Evolutionary conservation across 106 monocot species (phyloP).

Genomic region (Xerophyta viscosa): DNA sequence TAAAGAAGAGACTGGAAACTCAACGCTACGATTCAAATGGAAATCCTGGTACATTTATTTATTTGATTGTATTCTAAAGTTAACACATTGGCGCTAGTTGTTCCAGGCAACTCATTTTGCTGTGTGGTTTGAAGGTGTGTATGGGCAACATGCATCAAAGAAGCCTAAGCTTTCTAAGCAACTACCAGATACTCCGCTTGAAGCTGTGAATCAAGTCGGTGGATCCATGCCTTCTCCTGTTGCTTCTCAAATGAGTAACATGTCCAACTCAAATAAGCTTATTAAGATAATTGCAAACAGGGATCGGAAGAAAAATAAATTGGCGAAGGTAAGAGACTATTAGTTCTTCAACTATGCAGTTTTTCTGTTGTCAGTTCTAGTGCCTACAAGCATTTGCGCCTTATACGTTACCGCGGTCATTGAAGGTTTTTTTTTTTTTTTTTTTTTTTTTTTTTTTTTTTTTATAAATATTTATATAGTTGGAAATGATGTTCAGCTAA

Average conservation of each 20-base stretch:
- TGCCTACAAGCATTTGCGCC: no score
- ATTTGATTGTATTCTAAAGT: neutral
- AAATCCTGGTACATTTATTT: conserved; percentile 35
- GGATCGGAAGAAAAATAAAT: conserved; percentile 76
- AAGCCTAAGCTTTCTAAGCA: conserved; percentile 69
- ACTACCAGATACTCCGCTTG: conserved; percentile 37
- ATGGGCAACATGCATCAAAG: conserved; percentile 60
- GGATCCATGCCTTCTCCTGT: conserved; percentile 68
- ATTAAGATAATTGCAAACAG: conserved; percentile 71
- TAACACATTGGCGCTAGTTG: no score
- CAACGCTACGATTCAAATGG: conserved; percentile 69
- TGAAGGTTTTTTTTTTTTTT: no score
- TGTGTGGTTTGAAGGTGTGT: conserved; percentile 31
- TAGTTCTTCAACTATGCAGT: neutral
- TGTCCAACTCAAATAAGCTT: conserved; percentile 77
- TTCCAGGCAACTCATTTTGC: no score
- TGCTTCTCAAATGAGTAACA: conserved; percentile 94
- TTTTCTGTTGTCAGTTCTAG: neutral
- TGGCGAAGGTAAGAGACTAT: conserved; percentile 46
- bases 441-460: no score
- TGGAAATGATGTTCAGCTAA: no score
- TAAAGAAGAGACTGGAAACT: conserved; percentile 59
- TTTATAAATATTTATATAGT: no score
- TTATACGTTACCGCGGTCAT: no score
- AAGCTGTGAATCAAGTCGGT: conserved; percentile 25